phyloP scores from a whole-genome alignment of 2,329 filamentous ascomycete species.

The Ophioceras dolichostomum region DNA sequence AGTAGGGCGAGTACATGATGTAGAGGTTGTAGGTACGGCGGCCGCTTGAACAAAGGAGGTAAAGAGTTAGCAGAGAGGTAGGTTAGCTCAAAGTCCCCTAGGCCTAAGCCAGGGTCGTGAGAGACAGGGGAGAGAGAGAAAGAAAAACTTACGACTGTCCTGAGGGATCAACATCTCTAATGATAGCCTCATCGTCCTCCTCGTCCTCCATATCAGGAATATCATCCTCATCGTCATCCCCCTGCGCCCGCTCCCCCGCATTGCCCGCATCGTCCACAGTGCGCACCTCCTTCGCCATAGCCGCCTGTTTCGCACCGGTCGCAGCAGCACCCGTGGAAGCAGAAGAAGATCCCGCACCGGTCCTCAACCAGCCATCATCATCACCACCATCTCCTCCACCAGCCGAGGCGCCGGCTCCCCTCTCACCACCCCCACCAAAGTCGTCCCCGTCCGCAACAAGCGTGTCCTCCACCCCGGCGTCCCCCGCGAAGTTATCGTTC shows the following conservation, averaged over 20 bases:
- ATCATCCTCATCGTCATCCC: constrained; percentile 61
- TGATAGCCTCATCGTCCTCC: constrained; percentile 94
- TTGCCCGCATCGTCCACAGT: constrained; percentile 86
- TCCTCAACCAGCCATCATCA: constrained; percentile 86
- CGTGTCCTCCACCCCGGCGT: constrained; percentile 75
- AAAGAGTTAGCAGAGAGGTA: constrained; percentile 4
- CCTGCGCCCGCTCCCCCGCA: constrained; percentile 61
- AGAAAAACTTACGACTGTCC: constrained; percentile 29
- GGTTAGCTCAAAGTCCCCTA: too few relatives aligned
- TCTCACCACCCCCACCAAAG: constrained; percentile 32
- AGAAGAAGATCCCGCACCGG: constrained; percentile 64
- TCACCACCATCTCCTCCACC: constrained; percentile 40
- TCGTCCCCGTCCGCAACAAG: constrained; percentile 71
- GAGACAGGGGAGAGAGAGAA: too few relatives aligned
- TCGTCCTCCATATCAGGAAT: constrained; percentile 99
- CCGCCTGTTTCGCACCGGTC: too few relatives aligned
- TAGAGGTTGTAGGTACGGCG: constrained; percentile 95
- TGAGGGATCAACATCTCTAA: constrained; percentile 53
- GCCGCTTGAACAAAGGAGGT: constrained; percentile 46
- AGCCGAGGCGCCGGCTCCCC: constrained; percentile 13
- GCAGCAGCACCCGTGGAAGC: too few relatives aligned
- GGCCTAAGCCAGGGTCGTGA: too few relatives aligned
- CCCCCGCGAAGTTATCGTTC: constrained; percentile 85
- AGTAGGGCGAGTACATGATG: constrained; percentile 96
- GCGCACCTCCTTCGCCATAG: constrained; percentile 67